These are phyloP conservation scores for Ailanthus altissimus DNA, from an alignment of 345 rosid species.

Conservation along the genomic window DNA sequence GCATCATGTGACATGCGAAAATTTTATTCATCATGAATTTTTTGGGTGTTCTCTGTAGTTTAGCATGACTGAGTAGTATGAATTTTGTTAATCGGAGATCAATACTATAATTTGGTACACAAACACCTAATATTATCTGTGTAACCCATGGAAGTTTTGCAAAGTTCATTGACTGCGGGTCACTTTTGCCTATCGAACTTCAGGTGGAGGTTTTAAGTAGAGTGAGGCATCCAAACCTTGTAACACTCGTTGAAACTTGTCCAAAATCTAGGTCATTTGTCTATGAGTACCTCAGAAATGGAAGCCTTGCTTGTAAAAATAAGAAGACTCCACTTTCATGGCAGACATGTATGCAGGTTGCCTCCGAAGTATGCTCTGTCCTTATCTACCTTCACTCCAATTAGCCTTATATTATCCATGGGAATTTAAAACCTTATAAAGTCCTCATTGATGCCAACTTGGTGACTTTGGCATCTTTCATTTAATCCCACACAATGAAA, in stretches of 20 bases:
- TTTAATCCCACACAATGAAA: constrained; percentile 44
- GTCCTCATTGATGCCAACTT: constrained; percentile 75
- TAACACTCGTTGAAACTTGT: constrained; percentile 73
- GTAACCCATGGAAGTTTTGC: neutral
- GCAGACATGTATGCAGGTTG: constrained; percentile 64
- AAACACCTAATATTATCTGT: neutral
- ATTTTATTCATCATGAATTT: neutral
- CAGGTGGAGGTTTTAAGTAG: constrained; percentile 78
- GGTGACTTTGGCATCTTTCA: constrained; percentile 62
- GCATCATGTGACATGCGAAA: neutral
- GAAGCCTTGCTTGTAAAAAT: constrained; percentile 60
- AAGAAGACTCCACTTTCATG: constrained; percentile 62
- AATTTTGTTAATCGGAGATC: neutral
- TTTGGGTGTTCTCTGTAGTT: neutral
- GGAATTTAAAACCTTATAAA: constrained; percentile 78
- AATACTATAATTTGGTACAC: neutral
- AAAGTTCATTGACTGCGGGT: neutral
- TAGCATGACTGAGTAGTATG: neutral
- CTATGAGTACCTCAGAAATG: constrained; percentile 67
- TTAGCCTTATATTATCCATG: constrained; percentile 74
- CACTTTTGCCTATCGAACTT: constrained; percentile 21
- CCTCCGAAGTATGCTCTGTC: constrained; percentile 76
- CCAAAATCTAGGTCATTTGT: constrained; percentile 77
- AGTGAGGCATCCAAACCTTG: constrained; percentile 89
- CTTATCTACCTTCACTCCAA: constrained; percentile 86